These are phyloP conservation scores for Paradendryphiella salina DNA, from an alignment of 2,329 filamentous ascomycete species.

Conservation along the genomic window DNA sequence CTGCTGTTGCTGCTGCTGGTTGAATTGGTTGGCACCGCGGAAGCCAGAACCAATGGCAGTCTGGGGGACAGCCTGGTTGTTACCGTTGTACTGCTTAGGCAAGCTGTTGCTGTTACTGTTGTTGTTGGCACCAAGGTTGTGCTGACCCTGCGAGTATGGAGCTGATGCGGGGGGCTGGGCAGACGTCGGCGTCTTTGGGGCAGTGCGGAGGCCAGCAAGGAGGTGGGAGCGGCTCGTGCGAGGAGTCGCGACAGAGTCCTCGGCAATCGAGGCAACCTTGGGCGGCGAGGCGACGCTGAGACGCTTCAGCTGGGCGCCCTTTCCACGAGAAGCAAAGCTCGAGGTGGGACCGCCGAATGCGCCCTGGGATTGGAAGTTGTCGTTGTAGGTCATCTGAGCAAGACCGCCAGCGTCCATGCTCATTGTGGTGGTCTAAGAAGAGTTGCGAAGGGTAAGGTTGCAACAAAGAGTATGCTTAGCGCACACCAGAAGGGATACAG, in stretches of 20 bases:
- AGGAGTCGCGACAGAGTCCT: slow-evolving; percentile 69
- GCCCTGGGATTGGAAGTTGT: slow-evolving; percentile 62
- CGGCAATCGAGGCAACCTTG: slow-evolving; percentile 69
- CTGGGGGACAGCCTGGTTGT: slow-evolving; percentile 57
- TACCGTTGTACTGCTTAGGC: slow-evolving; percentile 46
- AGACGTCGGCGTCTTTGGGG: slow-evolving; percentile 80
- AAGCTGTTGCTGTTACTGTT: slow-evolving; percentile 54
- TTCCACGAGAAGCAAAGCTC: slow-evolving; percentile 82
- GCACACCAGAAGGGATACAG: slow-evolving; percentile 38
- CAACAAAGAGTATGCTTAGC: slow-evolving; percentile 34
- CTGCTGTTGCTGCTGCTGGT: slow-evolving; percentile 49
- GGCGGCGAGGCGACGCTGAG: slow-evolving; percentile 74
- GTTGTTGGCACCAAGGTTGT: slow-evolving; percentile 52
- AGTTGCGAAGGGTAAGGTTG: slow-evolving; percentile 35
- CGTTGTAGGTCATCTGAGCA: slow-evolving; percentile 94
- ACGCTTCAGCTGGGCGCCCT: slow-evolving; percentile 86
- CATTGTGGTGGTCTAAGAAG: slow-evolving; percentile 43
- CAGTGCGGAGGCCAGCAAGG: slow-evolving; percentile 88
- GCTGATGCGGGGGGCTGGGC: slow-evolving; percentile 64
- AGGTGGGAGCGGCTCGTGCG: slow-evolving; percentile 94
- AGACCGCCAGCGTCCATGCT: slow-evolving; percentile 96
- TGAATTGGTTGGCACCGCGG: slow-evolving; percentile 51
- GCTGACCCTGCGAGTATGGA: slow-evolving; percentile 61
- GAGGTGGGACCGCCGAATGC: slow-evolving; percentile 75
- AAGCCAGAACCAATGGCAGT: slow-evolving; percentile 62